These are phyloP conservation scores for Coemansia sp. DNA, from an alignment of 192 early-diverging fungal genomes.

Conservation along the genomic window DNA sequence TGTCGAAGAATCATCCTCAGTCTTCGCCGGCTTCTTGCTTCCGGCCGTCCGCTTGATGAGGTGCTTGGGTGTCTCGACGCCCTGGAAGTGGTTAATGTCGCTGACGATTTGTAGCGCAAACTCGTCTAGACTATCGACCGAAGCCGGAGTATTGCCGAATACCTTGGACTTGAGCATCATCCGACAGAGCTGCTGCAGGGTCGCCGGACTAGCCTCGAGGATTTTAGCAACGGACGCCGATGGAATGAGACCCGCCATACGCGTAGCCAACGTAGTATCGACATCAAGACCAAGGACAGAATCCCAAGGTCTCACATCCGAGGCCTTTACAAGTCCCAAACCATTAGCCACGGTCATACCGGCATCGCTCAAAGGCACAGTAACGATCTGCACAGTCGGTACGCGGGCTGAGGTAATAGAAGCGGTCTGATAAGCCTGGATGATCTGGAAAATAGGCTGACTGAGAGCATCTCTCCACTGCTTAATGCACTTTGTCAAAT, in stretches of 20 bases:
- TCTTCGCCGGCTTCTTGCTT: background rate
- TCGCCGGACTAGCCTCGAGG: conserved; percentile 26
- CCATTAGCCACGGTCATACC: conserved; percentile 22
- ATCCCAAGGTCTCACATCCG: conserved; percentile 2
- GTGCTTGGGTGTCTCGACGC: conserved; percentile 43
- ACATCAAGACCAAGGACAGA: conserved; percentile 6
- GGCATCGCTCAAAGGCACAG: conserved; percentile 29
- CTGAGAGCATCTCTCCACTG: conserved; percentile 80
- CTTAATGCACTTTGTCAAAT: conserved; percentile 87
- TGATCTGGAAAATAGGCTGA: conserved; percentile 66
- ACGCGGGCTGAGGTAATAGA: conserved; percentile 24
- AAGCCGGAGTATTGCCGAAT: conserved; percentile 2
- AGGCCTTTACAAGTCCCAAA: background rate
- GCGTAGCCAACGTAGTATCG: background rate
- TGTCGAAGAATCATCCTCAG: background rate
- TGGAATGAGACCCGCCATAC: conserved; percentile 10
- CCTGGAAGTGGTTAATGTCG: conserved; percentile 50
- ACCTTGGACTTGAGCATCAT: conserved; percentile 18
- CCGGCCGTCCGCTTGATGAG: conserved; percentile 25
- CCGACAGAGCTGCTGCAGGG: conserved; percentile 25
- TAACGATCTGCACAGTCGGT: conserved; percentile 21
- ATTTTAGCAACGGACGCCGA: conserved; percentile 17
- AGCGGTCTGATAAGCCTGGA: conserved; percentile 35
- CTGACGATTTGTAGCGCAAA: conserved; percentile 40
- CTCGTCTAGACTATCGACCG: conserved; percentile 18